Conservation (phyloP, 306 rosid genomes). For the Cucurbita ficifolia region DNA sequence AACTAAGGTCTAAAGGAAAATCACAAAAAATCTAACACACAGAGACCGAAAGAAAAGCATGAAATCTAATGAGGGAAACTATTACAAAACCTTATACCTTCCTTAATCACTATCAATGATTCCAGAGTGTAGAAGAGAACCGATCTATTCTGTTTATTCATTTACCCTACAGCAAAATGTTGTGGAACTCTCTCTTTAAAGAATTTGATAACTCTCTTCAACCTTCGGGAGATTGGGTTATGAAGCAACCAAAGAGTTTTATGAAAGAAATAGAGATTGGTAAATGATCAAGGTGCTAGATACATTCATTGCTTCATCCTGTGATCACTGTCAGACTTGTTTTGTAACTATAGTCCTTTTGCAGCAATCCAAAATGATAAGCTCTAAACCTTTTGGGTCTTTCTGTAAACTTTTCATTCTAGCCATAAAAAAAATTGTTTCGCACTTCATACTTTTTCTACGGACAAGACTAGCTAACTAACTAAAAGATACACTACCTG, state of each 20-base stretch:
- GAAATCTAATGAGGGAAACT: not conserved
- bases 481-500: slow-evolving; percentile 33
- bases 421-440: not conserved
- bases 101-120: not conserved
- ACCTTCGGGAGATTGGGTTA: not conserved
- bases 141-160: not conserved
- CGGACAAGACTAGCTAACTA: not conserved
- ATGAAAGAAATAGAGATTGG: not conserved
- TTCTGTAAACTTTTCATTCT: not conserved
- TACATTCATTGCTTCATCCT: not conserved
- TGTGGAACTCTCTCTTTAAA: not conserved
- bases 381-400: not conserved
- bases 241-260: not conserved
- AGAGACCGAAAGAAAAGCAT: not conserved
- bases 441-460: not conserved
- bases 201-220: not conserved
- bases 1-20: not conserved
- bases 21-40: not conserved
- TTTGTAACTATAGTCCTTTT: not conserved
- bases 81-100: not conserved
- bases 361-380: not conserved
- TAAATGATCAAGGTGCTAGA: not conserved
- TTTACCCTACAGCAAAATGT: not conserved
- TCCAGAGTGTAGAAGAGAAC: not conserved
- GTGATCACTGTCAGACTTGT: not conserved